These are phyloP conservation scores for Suillus occidentalis DNA, from an alignment of 768 basidiomycete species.

Conservation along the genomic window DNA sequence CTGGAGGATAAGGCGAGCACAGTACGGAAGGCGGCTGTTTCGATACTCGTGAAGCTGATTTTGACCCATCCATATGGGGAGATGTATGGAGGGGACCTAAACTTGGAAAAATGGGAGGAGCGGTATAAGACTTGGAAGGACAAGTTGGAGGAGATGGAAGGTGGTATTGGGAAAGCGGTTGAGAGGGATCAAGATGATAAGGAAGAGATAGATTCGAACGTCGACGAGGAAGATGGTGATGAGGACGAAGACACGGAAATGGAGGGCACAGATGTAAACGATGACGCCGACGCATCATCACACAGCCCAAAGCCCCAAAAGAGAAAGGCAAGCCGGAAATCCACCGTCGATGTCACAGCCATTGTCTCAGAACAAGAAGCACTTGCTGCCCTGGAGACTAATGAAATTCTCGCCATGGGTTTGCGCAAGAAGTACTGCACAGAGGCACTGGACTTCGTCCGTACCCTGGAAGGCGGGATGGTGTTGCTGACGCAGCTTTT, in stretches of 20 bases:
- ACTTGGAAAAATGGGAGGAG: conserved; percentile 68
- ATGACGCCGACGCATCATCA: conserved; percentile 40
- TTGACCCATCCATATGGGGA: conserved; percentile 86
- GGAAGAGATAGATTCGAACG: conserved; percentile 36
- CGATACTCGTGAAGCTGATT: conserved; percentile 72
- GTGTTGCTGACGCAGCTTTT: conserved; percentile 73
- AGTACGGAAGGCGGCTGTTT: conserved; percentile 83
- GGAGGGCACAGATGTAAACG: conserved; percentile 33
- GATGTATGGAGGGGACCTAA: conserved; percentile 81
- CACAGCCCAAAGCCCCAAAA: conserved; percentile 39
- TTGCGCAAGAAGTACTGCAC: conserved; percentile 84
- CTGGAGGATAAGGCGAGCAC: conserved; percentile 88
- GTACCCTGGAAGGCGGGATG: conserved; percentile 64
- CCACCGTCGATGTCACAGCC: conserved; percentile 68
- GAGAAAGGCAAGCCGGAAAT: conserved; percentile 60
- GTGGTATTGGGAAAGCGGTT: conserved; percentile 61
- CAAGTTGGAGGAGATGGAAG: conserved; percentile 73
- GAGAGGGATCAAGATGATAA: conserved; percentile 39
- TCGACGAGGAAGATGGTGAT: conserved; percentile 32
- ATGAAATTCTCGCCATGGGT: conserved; percentile 63
- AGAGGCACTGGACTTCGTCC: conserved; percentile 85
- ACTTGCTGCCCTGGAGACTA: conserved; percentile 64
- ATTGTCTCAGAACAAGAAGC: conserved; percentile 72
- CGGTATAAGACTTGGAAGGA: conserved; percentile 62
- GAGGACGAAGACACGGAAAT: conserved; percentile 23